phyloP scores from a whole-genome alignment of 2,329 filamentous ascomycete species.

The Xylariaceae sp. region DNA sequence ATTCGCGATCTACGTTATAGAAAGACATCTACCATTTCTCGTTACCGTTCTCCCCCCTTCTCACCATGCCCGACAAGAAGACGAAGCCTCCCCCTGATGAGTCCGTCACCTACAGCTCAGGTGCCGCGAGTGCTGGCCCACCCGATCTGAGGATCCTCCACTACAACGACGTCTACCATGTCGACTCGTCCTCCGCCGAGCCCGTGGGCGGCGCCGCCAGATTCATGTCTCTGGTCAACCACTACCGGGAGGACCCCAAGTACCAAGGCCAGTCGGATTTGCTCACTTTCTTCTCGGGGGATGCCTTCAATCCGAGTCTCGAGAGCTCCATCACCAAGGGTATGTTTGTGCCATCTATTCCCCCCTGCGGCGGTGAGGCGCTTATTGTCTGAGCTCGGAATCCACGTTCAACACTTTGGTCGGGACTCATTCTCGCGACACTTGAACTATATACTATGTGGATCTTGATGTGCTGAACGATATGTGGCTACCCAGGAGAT shows the following conservation, averaged over 20 bases:
- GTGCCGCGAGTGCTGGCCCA: slow-evolving; percentile 27
- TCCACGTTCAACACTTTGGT: not conserved
- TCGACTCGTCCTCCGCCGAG: slow-evolving; percentile 70
- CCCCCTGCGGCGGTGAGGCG: not conserved
- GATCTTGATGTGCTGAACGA: not conserved
- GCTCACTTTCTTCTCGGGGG: slow-evolving; percentile 82
- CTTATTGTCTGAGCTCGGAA: not conserved
- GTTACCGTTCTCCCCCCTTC: no score
- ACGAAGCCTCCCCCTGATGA: slow-evolving; percentile 26
- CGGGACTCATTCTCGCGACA: not conserved
- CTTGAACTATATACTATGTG: no score
- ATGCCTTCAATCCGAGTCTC: slow-evolving; percentile 87
- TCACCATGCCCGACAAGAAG: slow-evolving; percentile 24
- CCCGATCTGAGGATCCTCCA: slow-evolving; percentile 80
- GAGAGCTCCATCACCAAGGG: slow-evolving; percentile 89
- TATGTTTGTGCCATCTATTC: slow-evolving; percentile 24
- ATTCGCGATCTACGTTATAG: no score
- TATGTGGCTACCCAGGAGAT: slow-evolving; percentile 41
- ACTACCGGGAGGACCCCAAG: slow-evolving; percentile 62
- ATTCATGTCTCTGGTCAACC: slow-evolving; percentile 73
- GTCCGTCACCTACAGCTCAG: slow-evolving; percentile 27
- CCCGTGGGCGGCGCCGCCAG: slow-evolving; percentile 77
- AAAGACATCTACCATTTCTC: no score
- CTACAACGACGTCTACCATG: slow-evolving; percentile 93
- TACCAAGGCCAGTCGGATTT: slow-evolving; percentile 62